phyloP scores from a whole-genome alignment of 2,329 filamentous ascomycete genomes.

The Herpotrichia juniperi region DNA sequence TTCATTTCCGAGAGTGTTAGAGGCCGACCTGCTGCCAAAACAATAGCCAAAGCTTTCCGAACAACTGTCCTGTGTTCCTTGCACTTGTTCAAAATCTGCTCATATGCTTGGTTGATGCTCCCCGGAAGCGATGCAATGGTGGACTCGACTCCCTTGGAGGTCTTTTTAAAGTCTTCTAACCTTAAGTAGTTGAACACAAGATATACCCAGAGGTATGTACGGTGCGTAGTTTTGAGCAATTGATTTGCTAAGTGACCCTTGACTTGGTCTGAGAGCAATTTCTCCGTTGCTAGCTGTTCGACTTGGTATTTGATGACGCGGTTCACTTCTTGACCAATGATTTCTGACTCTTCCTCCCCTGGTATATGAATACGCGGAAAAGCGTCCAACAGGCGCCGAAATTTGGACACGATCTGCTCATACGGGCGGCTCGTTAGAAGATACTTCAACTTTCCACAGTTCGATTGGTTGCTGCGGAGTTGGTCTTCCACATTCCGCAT shows the following conservation, averaged over 20 bases:
- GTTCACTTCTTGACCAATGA: slow-evolving; percentile 25
- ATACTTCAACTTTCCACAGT: slow-evolving; percentile 16
- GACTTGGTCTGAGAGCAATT: slow-evolving; percentile 15
- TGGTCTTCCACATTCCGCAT: slow-evolving; percentile 18
- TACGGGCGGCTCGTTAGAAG: slow-evolving; percentile 26
- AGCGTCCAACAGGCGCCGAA: slow-evolving; percentile 13
- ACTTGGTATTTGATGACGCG: slow-evolving; percentile 21
- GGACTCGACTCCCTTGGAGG: slow-evolving; percentile 12
- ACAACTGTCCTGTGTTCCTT: slow-evolving; percentile 16
- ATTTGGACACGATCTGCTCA: slow-evolving; percentile 17
- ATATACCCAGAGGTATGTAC: slow-evolving; percentile 26
- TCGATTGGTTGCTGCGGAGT: slow-evolving; percentile 8
- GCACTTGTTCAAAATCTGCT: slow-evolving; percentile 19
- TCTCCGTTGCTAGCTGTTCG: slow-evolving; percentile 16
- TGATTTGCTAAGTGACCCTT: slow-evolving; percentile 13
- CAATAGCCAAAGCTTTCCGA: slow-evolving; percentile 13
- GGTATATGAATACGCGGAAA: slow-evolving; percentile 25
- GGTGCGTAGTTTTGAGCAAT: slow-evolving; percentile 19
- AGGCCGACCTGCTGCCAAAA: slow-evolving; percentile 16
- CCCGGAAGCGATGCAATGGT: slow-evolving; percentile 12
- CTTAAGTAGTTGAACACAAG: slow-evolving; percentile 20
- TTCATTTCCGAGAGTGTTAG: slow-evolving; percentile 19
- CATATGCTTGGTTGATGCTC: slow-evolving; percentile 19
- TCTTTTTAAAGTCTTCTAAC: slow-evolving; percentile 14
- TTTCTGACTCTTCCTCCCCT: slow-evolving; percentile 24